phyloP scores from a whole-genome alignment of 176 grass and related monocot species.

The Oryza glumipatula region DNA sequence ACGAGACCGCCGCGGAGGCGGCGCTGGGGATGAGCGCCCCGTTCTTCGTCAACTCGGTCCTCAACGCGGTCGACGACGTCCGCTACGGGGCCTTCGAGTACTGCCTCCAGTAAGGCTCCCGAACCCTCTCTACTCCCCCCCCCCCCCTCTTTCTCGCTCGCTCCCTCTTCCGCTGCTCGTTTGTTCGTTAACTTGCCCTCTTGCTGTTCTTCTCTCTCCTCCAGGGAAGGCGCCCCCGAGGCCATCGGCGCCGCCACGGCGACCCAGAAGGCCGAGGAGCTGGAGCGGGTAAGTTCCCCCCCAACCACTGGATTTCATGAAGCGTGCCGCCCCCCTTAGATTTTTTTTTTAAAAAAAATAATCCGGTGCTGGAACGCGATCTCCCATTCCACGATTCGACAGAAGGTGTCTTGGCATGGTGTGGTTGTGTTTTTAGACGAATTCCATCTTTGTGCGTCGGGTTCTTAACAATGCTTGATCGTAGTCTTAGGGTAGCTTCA shows the following conservation, averaged over 20 bases:
- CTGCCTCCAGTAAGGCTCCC: constrained; percentile 44
- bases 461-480: not conserved
- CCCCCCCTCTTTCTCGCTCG: not conserved
- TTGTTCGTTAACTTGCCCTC: constrained; percentile 24
- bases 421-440: not conserved
- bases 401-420: not conserved
- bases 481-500: not conserved
- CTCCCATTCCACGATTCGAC: not conserved
- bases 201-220: constrained; percentile 23
- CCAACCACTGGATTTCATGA: not conserved
- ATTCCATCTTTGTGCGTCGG: not conserved
- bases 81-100: constrained; percentile 39
- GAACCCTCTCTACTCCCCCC: not conserved
- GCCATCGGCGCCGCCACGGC: constrained; percentile 25
- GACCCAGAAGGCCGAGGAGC: constrained; percentile 35
- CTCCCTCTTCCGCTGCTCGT: not conserved
- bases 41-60: constrained; percentile 39
- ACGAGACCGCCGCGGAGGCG: constrained; percentile 7
- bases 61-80: constrained; percentile 36
- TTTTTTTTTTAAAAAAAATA: not conserved
- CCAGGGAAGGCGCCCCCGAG: constrained; percentile 36
- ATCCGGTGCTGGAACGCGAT: not conserved
- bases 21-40: constrained; percentile 47
- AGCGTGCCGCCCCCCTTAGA: not conserved
- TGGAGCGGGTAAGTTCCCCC: constrained; percentile 40